phyloP scores from a whole-genome alignment of 2,329 filamentous ascomycete genomes.

The Fusarium proliferatum region DNA sequence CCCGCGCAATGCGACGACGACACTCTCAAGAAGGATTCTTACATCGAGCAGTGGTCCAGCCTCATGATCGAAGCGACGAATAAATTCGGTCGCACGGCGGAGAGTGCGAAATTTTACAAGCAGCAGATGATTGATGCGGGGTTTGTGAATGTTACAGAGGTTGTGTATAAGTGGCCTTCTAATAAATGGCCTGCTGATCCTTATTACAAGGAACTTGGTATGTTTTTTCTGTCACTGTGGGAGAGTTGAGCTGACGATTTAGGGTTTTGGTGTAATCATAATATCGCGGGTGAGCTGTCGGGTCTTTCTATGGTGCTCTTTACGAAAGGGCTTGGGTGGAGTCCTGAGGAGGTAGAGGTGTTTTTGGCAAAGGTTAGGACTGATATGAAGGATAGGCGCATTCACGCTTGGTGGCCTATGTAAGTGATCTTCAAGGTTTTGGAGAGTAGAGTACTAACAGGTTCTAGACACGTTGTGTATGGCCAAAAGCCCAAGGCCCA shows the following conservation, averaged over 20 bases:
- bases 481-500: constrained; percentile 37
- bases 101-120: constrained; percentile 46
- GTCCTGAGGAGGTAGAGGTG: constrained; percentile 46
- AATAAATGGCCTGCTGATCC: constrained; percentile 64
- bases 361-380: constrained; percentile 49
- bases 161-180: constrained; percentile 61
- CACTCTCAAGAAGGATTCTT: constrained; percentile 47
- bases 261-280: constrained; percentile 53
- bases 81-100: constrained; percentile 46
- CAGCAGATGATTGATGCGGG: constrained; percentile 61
- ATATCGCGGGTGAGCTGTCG: constrained; percentile 49
- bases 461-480: constrained; percentile 38
- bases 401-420: constrained; percentile 55
- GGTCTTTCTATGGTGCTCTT: constrained; percentile 54
- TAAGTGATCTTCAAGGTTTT: constrained; percentile 29
- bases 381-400: constrained; percentile 49
- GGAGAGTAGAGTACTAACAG: not conserved
- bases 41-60: constrained; percentile 44
- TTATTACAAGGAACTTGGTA: constrained; percentile 63
- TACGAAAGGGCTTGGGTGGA: constrained; percentile 53
- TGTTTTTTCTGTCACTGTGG: fast-evolving
- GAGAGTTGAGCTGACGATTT: constrained; percentile 5
- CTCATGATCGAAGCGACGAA: constrained; percentile 47
- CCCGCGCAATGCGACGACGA: constrained; percentile 56
- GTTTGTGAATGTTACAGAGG: constrained; percentile 62